A percentile compares a stretch with the other conserved stretches of the same genome.
These are phyloP conservation scores for Avena sativa DNA, from an alignment of 176 grass and related monocot species.

Conservation along the genomic window DNA sequence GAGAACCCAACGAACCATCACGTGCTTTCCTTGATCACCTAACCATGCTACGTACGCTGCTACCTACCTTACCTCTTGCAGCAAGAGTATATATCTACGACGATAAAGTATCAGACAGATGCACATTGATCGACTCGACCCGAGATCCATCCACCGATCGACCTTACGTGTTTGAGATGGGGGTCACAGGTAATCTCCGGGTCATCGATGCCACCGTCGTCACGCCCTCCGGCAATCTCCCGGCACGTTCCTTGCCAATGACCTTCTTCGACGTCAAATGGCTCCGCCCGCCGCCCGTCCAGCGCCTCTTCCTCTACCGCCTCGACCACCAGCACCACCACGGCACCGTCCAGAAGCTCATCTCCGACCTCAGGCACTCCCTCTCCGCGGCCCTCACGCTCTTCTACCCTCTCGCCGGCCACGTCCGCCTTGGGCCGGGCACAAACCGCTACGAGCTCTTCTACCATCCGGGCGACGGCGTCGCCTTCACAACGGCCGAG, in stretches of 20 bases:
- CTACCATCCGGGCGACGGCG: constrained; percentile 9
- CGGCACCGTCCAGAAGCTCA: neutral
- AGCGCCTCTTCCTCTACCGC: constrained; percentile 17
- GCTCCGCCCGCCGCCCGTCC: constrained; percentile 16
- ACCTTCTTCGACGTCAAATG: constrained; percentile 35
- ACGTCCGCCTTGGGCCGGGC: neutral
- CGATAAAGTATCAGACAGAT: neutral
- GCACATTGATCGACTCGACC: neutral
- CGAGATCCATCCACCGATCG: neutral
- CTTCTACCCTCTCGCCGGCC: constrained; percentile 27
- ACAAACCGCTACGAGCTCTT: constrained; percentile 3
- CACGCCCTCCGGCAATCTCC: neutral
- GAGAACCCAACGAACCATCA: constrained; percentile 6
- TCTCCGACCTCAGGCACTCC: constrained; percentile 5
- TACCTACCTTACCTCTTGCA: neutral
- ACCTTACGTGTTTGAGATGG: neutral
- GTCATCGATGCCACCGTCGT: neutral
- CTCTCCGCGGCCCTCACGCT: neutral
- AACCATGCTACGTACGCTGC: neutral
- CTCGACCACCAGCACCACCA: neutral
- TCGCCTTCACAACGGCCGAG: neutral
- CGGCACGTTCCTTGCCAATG: neutral
- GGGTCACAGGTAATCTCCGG: neutral
- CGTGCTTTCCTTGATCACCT: constrained; percentile 2
- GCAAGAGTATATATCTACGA: neutral